Percentiles rank a stretch among this genome's conserved stretches.
phyloP scores from a whole-genome alignment of 305 asterid genomes.

The Fraxinus xanthoxyloides region DNA sequence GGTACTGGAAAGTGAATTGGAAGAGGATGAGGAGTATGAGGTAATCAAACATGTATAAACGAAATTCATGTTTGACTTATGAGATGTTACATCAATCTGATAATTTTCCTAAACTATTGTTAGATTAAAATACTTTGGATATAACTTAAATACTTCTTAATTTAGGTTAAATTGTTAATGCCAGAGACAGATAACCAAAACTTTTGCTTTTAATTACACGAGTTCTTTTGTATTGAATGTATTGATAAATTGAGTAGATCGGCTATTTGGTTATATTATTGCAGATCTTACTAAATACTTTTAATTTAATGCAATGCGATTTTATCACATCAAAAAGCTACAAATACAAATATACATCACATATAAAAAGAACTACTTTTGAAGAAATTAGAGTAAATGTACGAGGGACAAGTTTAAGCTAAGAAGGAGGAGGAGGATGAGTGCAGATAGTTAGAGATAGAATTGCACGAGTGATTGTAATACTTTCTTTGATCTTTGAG shows the following conservation, averaged over 20 bases:
- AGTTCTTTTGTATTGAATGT: neutral
- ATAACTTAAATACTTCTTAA: neutral
- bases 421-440: no score
- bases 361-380: neutral
- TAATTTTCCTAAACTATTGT: neutral
- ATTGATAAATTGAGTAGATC: neutral
- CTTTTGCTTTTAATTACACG: neutral
- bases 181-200: neutral
- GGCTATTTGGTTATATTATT: neutral
- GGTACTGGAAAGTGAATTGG: conserved; percentile 16
- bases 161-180: neutral
- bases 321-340: neutral
- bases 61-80: neutral
- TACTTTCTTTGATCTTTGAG: conserved; percentile 15
- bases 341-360: neutral
- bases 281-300: neutral
- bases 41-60: conserved; percentile 13
- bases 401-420: neutral
- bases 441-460: neutral
- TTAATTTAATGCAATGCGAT: neutral
- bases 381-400: neutral
- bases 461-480: neutral
- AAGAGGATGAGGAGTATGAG: conserved; percentile 24
- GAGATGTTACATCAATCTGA: neutral
- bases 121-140: neutral